phyloP scores from a whole-genome alignment of 306 rosid genomes.

The Quercus bicolor region DNA sequence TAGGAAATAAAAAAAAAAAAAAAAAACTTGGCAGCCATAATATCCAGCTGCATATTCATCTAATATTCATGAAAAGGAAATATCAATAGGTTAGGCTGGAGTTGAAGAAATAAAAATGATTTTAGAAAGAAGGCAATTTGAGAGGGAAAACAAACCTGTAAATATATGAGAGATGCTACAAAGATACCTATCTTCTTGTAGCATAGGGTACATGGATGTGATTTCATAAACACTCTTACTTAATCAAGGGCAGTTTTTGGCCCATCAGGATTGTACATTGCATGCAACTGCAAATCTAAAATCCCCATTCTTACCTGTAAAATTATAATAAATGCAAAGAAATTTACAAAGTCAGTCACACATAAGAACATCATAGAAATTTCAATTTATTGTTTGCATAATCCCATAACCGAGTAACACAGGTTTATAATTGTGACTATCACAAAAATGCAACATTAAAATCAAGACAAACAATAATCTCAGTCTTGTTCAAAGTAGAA shows the following conservation, averaged over 20 bases:
- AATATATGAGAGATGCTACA: constrained; percentile 88
- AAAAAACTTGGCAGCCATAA: too few species aligned
- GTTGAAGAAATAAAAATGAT: constrained; percentile 1
- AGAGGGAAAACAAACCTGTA: constrained; percentile 56
- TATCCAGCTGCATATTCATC: constrained; percentile 55
- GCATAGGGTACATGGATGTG: background rate
- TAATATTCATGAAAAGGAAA: constrained; percentile 13
- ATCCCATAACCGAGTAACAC: background rate
- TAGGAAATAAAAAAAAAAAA: too few species aligned
- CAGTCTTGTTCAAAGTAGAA: too few species aligned
- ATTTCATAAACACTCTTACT: constrained; percentile 48
- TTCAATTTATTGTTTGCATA: background rate
- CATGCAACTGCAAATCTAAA: constrained; percentile 84
- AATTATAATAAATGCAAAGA: constrained; percentile 15
- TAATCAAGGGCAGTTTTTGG: constrained; percentile 68
- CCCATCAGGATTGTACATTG: constrained; percentile 72
- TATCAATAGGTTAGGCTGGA: background rate
- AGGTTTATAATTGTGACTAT: background rate
- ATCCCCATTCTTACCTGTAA: constrained; percentile 70
- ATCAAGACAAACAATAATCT: background rate
- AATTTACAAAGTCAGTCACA: constrained; percentile 11
- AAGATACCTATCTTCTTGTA: constrained; percentile 84
- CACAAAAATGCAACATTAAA: background rate
- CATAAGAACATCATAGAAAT: background rate
- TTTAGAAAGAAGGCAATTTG: constrained; percentile 1